Base-by-base conservation (phyloP, 352 stramenopile species). In the Globisporangium splendens region DNA sequence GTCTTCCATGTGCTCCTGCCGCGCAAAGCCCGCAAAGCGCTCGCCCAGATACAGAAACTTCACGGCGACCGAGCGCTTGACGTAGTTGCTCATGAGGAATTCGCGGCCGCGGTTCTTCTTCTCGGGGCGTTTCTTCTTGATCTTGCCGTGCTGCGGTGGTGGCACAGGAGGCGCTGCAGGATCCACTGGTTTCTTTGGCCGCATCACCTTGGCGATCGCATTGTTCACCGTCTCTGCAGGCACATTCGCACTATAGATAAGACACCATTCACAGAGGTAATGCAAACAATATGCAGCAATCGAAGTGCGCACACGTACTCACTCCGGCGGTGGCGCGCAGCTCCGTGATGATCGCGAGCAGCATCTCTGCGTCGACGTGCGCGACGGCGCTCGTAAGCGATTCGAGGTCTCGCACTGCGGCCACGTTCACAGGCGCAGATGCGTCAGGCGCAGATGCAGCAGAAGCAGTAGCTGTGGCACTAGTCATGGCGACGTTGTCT, bases 11-110 rank as follows among this genome's bases (percentile, higher is more conserved):
- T 95, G 81, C 41, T 93, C 86, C 54, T 96, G 88, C 4, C 85
- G 79, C 42, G 86, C 87, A 71, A 96, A 95, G n/a, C 89, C 89
- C 13, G 83, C 71, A 58, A 96, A 96, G 31, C 89, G 89, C 56
- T 95, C 84, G 35, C 89, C 88, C n/a, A 88, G 38, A 62, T 96
- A 96, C 48, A 93, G 50, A 46, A 96, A 91, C 70, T 94, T 92
- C 60, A 96, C 66, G 6, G 83, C 86, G 18, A 96, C 66, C 10
- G 77, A 56, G 50, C 88, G 84, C 47, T 79, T 70, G 28, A 61
- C 67, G 65, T 95, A 96, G 53, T 88, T 94, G 61, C 66, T 76
- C 72, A 94, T 90, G 33, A 73, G 61, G 58, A 92, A 92, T 58
- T 81, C 79, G 42, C 81, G 79, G 8, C 58, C 53, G 22, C 46